phyloP scores from a whole-genome alignment of 352 stramenopile genomes.

The Globisporangium camurandrum region DNA sequence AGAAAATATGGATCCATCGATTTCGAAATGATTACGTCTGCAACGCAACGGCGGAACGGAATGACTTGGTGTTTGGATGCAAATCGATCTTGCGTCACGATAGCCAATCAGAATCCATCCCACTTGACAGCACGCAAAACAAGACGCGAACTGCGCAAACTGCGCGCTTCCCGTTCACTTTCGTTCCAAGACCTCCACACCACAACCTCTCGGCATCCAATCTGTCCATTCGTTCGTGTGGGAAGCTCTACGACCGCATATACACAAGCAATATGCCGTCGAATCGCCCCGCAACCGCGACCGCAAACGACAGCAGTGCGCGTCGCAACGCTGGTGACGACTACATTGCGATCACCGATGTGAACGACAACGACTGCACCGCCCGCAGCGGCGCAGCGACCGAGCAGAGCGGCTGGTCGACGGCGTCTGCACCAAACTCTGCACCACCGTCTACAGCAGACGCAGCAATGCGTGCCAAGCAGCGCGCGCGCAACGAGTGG shows the following conservation, averaged over 20 bases:
- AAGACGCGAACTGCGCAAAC: background rate
- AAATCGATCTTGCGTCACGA: background rate
- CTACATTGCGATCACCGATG: constrained; percentile 14
- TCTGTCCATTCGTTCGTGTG: too few relatives aligned
- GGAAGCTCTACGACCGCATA: too few relatives aligned
- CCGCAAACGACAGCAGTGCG: background rate
- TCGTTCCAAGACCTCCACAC: background rate
- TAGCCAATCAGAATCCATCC: too few relatives aligned
- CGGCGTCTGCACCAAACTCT: background rate
- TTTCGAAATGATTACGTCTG: background rate
- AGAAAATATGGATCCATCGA: too few relatives aligned
- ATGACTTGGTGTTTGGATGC: background rate
- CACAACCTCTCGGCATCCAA: background rate
- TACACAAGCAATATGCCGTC: too few relatives aligned
- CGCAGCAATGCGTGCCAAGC: constrained; percentile 1
- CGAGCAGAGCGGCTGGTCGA: background rate
- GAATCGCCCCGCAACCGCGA: too few relatives aligned
- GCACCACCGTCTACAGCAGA: too few relatives aligned
- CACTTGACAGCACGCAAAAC: background rate
- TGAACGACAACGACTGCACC: background rate
- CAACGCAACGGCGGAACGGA: constrained; percentile 8
- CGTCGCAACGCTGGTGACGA: too few relatives aligned
- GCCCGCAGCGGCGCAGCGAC: background rate
- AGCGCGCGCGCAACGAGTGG: constrained; percentile 25
- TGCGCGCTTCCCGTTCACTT: background rate